A percentile compares a stretch with the other conserved stretches of the same genome.
Conservation (phyloP, 2,329 filamentous ascomycete genomes). For the Clonostachys rhizophaga region DNA sequence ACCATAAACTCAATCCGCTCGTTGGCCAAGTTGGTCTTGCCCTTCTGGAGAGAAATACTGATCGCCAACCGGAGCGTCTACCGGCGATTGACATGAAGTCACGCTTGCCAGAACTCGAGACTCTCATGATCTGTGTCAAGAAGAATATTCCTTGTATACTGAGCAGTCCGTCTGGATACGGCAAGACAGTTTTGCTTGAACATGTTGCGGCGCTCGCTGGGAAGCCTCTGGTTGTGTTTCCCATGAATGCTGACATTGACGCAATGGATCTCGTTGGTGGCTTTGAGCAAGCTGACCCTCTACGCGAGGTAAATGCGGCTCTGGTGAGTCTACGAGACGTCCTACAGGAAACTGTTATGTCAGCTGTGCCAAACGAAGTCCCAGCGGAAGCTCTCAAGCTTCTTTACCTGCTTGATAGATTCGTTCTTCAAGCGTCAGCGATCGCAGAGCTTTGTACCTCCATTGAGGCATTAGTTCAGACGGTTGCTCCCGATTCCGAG, state of each 20-base stretch:
- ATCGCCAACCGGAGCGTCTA: conserved; percentile 45
- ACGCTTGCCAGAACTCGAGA: conserved; percentile 73
- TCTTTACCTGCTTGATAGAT: conserved; percentile 41
- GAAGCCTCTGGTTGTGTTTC: conserved; percentile 72
- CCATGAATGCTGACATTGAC: conserved; percentile 92
- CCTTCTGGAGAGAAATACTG: conserved; percentile 55
- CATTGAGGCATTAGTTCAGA: conserved; percentile 30
- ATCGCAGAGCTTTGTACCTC: conserved; percentile 29
- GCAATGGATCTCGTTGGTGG: conserved; percentile 96
- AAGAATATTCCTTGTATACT: conserved; percentile 86
- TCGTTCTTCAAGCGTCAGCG: conserved; percentile 27
- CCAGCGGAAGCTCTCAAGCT: conserved; percentile 43
- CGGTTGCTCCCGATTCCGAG: conserved; percentile 35
- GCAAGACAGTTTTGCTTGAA: conserved; percentile 77
- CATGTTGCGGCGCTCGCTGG: conserved; percentile 78
- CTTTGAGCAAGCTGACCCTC: conserved; percentile 88
- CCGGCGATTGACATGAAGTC: conserved; percentile 44
- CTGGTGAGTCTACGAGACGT: conserved; percentile 44
- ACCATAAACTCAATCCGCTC: conserved; percentile 62
- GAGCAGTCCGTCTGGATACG: conserved; percentile 78
- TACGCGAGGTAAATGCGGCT: conserved; percentile 61
- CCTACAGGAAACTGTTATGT: conserved; percentile 45
- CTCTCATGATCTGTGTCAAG: conserved; percentile 80
- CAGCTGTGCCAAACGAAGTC: conserved; percentile 38
- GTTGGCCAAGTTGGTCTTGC: conserved; percentile 79